Percentiles rank a stretch among this genome's conserved stretches.
These are phyloP conservation scores for Aulographum hederae DNA, from an alignment of 2,329 filamentous ascomycete species.

Conservation along the genomic window DNA sequence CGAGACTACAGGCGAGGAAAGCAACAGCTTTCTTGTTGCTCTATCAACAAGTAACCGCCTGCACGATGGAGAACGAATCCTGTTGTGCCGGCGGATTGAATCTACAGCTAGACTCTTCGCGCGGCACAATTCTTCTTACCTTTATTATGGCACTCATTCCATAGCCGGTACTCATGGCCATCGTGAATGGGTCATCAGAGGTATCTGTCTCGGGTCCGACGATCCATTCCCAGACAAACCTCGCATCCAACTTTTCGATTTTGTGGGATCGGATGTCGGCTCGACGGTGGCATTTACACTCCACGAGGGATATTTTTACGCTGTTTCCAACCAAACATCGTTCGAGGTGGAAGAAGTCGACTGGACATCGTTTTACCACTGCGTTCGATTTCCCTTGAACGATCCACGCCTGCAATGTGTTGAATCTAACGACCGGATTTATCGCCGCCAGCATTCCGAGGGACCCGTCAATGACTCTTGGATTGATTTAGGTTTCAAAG, in stretches of 20 bases:
- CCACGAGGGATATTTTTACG: slow-evolving; percentile 47
- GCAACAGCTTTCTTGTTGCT: too few relatives aligned
- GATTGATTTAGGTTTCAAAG: slow-evolving; percentile 45
- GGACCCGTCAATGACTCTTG: slow-evolving; percentile 59
- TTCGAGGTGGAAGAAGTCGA: slow-evolving; percentile 45
- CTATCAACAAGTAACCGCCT: too few relatives aligned
- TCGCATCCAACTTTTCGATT: slow-evolving; percentile 32
- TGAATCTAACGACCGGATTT: slow-evolving; percentile 33
- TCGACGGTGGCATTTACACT: slow-evolving; percentile 56
- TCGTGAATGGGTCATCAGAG: slow-evolving; percentile 42
- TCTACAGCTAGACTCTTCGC: slow-evolving; percentile 44
- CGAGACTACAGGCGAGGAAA: too few relatives aligned
- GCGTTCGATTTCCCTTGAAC: slow-evolving; percentile 41
- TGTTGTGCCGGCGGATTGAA: slow-evolving; percentile 21
- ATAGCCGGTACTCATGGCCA: slow-evolving; percentile 33
- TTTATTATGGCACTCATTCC: slow-evolving; percentile 50
- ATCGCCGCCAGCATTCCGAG: slow-evolving; percentile 48
- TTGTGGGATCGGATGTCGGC: slow-evolving; percentile 47
- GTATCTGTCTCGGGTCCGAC: slow-evolving; percentile 10
- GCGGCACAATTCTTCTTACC: slow-evolving; percentile 39
- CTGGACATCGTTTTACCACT: slow-evolving; percentile 53
- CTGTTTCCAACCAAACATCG: slow-evolving; percentile 45
- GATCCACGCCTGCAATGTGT: slow-evolving; percentile 20
- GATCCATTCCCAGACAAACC: slow-evolving; percentile 6
- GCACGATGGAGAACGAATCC: too few relatives aligned